These are phyloP conservation scores for Nidularia sp. DNA, from an alignment of 768 basidiomycete species.

Conservation along the genomic window DNA sequence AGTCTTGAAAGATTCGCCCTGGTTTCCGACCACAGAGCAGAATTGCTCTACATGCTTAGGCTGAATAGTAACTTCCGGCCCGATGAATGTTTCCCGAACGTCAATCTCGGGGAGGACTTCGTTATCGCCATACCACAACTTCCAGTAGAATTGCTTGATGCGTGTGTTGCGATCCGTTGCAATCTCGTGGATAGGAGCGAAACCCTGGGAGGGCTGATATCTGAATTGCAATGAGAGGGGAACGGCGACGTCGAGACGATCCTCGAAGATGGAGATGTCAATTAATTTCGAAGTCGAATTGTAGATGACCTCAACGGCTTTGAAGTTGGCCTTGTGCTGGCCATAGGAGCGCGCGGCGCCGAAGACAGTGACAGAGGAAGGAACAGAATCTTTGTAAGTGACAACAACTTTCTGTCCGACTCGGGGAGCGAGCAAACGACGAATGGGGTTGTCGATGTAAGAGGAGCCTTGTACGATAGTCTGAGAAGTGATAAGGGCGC, in stretches of 20 bases:
- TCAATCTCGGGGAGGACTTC: slow-evolving; percentile 73
- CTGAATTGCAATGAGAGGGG: slow-evolving; percentile 79
- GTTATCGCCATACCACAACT: slow-evolving; percentile 92
- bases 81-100: slow-evolving; percentile 77
- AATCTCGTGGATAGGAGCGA: slow-evolving; percentile 90
- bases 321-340: slow-evolving; percentile 68
- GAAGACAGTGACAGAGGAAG: slow-evolving; percentile 60
- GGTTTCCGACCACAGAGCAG: slow-evolving; percentile 91
- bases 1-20: slow-evolving; percentile 85
- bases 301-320: slow-evolving; percentile 75
- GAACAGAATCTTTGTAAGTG: slow-evolving; percentile 34
- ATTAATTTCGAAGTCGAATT: slow-evolving; percentile 51
- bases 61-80: slow-evolving; percentile 81
- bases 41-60: slow-evolving; percentile 80
- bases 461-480: slow-evolving; percentile 84
- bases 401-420: slow-evolving; percentile 75
- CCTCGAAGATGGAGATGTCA: slow-evolving; percentile 76
- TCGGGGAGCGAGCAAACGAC: slow-evolving; percentile 83
- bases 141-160: slow-evolving; percentile 99
- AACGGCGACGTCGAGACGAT: slow-evolving; percentile 70
- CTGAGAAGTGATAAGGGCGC: slow-evolving; percentile 75
- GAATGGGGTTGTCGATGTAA: slow-evolving; percentile 87
- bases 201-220: slow-evolving; percentile 87
- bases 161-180: slow-evolving; percentile 77
- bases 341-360: slow-evolving; percentile 83